phyloP scores from a whole-genome alignment of 2,329 filamentous ascomycete genomes.

The Cercospora sojina region DNA sequence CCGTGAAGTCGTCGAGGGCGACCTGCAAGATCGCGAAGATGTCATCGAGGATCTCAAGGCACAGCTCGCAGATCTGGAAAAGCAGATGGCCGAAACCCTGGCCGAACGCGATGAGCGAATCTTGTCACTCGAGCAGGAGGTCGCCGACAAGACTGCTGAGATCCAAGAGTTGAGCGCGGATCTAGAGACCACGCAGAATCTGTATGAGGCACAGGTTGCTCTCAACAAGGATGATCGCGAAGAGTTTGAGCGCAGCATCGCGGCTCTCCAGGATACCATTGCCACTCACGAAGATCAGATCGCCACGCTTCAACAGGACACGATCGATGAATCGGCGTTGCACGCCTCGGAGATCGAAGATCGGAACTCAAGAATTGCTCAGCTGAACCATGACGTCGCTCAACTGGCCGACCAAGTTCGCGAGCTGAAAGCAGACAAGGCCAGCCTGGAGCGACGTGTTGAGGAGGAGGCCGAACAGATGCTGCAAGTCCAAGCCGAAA shows the following conservation, averaged over 20 bases:
- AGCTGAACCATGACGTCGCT: constrained; percentile 32
- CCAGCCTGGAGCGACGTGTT: constrained; percentile 38
- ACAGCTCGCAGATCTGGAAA: constrained; percentile 38
- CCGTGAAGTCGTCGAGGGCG: constrained; percentile 42
- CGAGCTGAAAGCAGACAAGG: constrained; percentile 33
- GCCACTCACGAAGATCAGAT: constrained; percentile 30
- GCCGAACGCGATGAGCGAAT: constrained; percentile 36
- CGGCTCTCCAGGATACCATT: constrained; percentile 28
- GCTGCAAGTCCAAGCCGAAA: constrained; percentile 38
- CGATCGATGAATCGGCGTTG: constrained; percentile 26
- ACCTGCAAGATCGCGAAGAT: constrained; percentile 37
- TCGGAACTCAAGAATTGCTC: constrained; percentile 36
- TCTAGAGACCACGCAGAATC: constrained; percentile 29
- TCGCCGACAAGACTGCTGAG: constrained; percentile 28
- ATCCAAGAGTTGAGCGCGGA: constrained; percentile 33
- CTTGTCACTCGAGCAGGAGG: constrained; percentile 29
- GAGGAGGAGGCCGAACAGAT: constrained; percentile 39
- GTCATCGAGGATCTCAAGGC: constrained; percentile 40
- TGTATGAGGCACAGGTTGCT: constrained; percentile 19
- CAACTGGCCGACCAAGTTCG: constrained; percentile 24
- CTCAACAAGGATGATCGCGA: constrained; percentile 25
- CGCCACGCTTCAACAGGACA: constrained; percentile 29
- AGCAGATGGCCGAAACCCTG: constrained; percentile 31
- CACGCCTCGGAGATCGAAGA: constrained; percentile 38
- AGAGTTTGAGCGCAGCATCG: constrained; percentile 33